These are phyloP conservation scores for Nicotiana rustica DNA, from an alignment of 305 asterid species.

Conservation along the genomic window DNA sequence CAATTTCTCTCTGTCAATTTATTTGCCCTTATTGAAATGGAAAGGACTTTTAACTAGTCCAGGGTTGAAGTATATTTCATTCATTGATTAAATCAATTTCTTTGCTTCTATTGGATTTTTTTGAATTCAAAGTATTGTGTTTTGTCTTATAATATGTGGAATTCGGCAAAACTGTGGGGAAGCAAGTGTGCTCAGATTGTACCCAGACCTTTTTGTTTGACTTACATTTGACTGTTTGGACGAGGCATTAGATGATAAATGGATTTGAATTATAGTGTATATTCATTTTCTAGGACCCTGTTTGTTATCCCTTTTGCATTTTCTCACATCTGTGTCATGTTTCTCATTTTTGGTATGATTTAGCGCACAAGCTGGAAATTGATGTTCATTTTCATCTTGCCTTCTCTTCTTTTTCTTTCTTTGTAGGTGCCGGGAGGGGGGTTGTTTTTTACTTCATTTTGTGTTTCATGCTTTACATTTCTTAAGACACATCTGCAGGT, in stretches of 20 bases:
- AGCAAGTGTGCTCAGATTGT: neutral
- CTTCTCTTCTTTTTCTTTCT: neutral
- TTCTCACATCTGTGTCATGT: neutral
- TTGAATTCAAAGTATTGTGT: neutral
- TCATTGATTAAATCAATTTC: neutral
- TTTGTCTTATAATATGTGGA: neutral
- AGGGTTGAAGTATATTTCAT: neutral
- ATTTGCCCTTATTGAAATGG: neutral
- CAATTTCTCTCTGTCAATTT: neutral
- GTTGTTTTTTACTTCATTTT: neutral
- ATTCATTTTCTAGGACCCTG: neutral
- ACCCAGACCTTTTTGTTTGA: neutral
- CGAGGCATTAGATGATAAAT: neutral
- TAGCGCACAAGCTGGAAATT: neutral
- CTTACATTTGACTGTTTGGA: neutral
- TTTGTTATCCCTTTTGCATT: neutral
- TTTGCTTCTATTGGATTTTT: neutral
- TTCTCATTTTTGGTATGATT: neutral
- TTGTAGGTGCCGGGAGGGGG: neutral
- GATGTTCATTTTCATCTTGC: neutral
- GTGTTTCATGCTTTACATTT: neutral
- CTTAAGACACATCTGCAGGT: constrained; percentile 60
- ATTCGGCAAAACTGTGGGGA: neutral
- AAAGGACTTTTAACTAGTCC: neutral
- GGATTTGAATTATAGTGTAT: neutral